Conservation (phyloP, 495 filamentous ascomycete genomes). For the Lasiosphaeria ovina region DNA sequence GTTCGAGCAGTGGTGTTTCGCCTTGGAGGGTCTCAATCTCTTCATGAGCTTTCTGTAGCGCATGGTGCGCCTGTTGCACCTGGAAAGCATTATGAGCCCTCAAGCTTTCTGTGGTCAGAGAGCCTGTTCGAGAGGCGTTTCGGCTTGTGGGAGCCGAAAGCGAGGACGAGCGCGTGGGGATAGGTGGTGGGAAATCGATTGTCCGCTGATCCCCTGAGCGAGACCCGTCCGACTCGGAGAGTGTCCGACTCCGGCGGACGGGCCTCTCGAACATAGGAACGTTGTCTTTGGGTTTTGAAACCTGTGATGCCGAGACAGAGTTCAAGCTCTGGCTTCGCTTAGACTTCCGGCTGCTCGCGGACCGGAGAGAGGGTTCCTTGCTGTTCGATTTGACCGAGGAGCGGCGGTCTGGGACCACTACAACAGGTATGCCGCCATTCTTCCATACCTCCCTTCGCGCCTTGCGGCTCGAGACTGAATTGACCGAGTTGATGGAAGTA, state of each 20-base stretch:
- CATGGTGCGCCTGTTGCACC: constrained; percentile 28
- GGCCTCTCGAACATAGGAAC: constrained; percentile 34
- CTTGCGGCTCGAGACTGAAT: constrained; percentile 52
- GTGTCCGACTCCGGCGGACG: constrained; percentile 39
- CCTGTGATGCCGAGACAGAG: constrained; percentile 38
- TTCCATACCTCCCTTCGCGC: constrained; percentile 56
- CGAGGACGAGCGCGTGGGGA: constrained; percentile 62
- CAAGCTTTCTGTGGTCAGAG: constrained; percentile 65
- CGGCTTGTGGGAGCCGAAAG: constrained; percentile 70
- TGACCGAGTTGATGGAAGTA: constrained; percentile 56
- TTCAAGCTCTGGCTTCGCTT: constrained; percentile 45
- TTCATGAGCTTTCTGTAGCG: constrained; percentile 29
- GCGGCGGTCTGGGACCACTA: constrained; percentile 66
- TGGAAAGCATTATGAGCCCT: constrained; percentile 55
- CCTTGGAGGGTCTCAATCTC: constrained; percentile 28
- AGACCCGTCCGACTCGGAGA: constrained; percentile 48
- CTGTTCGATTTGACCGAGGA: constrained; percentile 59
- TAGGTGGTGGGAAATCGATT: constrained; percentile 58
- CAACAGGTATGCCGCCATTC: constrained; percentile 61
- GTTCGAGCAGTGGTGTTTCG: constrained; percentile 13
- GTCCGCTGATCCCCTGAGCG: constrained; percentile 48
- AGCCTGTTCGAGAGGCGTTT: constrained; percentile 62
- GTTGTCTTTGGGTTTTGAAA: constrained; percentile 33
- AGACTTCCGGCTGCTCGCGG: constrained; percentile 51
- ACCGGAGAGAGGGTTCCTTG: constrained; percentile 50